Percentiles rank a stretch among this genome's conserved stretches.
Evolutionary conservation across 2,329 filamentous ascomycete species (phyloP).

Genomic region (Calonectria crousiana): DNA sequence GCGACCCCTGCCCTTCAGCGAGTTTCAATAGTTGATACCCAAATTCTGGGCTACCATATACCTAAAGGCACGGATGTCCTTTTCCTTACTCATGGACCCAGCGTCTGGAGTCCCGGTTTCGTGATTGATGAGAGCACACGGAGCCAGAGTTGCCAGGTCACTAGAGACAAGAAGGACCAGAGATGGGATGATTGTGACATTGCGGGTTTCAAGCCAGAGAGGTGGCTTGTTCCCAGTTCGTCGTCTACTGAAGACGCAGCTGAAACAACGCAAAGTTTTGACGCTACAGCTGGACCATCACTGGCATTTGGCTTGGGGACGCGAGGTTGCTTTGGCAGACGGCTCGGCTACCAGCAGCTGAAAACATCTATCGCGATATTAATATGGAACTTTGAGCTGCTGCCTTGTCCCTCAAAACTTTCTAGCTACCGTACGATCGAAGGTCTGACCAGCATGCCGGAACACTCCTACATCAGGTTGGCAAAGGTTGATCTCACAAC

Average conservation of each 20-base stretch:
- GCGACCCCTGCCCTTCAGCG: slow-evolving; percentile 44
- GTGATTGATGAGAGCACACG: slow-evolving; percentile 28
- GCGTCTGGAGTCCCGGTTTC: slow-evolving; percentile 37
- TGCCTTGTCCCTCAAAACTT: background rate
- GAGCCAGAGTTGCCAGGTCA: slow-evolving; percentile 11
- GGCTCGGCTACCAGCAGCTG: background rate
- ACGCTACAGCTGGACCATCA: slow-evolving; percentile 24
- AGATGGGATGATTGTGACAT: slow-evolving; percentile 41
- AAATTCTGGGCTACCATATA: slow-evolving; percentile 47
- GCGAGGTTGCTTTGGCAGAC: slow-evolving; percentile 34
- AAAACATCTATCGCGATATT: background rate
- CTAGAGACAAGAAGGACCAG: slow-evolving; percentile 12
- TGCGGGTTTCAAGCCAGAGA: slow-evolving; percentile 49
- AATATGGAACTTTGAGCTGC: background rate
- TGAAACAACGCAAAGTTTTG: slow-evolving; percentile 22
- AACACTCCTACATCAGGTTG: background rate
- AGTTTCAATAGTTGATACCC: slow-evolving; percentile 46
- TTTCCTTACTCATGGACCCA: slow-evolving; percentile 43
- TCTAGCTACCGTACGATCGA: background rate
- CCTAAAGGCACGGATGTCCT: slow-evolving; percentile 50
- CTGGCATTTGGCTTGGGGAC: slow-evolving; percentile 36
- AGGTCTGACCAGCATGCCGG: background rate
- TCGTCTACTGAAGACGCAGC: slow-evolving; percentile 7
- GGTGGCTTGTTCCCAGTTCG: slow-evolving; percentile 46
- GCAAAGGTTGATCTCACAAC: background rate